Percentiles rank a stretch among this genome's conserved stretches.
Conservation (phyloP, 768 basidiomycete species). For the Pulveroboletus sp. region DNA sequence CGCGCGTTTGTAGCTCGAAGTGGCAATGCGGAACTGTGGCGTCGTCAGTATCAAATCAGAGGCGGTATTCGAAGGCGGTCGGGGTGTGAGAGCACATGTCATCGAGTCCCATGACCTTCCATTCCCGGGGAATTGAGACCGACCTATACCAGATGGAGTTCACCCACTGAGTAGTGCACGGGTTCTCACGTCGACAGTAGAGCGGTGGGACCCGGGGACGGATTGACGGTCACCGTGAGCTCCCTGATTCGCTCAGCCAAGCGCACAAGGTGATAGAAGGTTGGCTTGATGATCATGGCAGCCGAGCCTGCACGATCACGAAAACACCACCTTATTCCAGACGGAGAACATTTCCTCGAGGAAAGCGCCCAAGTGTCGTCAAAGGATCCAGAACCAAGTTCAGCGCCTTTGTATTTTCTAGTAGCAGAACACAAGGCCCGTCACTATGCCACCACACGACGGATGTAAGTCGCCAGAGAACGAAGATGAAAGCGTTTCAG, state of each 20-base stretch:
- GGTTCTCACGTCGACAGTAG: conserved; percentile 6
- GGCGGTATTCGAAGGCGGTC: neutral
- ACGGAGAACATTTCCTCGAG: neutral
- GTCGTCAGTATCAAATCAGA: neutral
- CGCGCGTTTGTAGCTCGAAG: conserved; percentile 21
- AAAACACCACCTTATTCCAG: neutral
- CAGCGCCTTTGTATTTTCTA: neutral
- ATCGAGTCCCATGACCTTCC: conserved; percentile 19
- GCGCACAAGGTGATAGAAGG: neutral
- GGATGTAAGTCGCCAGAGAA: no score
- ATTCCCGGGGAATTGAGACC: neutral
- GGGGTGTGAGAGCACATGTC: conserved; percentile 12
- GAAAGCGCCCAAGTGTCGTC: neutral
- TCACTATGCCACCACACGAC: conserved; percentile 6
- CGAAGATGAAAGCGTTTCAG: no score
- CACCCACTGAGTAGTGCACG: neutral
- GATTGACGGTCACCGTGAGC: neutral
- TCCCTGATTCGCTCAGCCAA: neutral
- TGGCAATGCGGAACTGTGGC: conserved; percentile 10
- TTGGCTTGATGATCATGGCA: neutral
- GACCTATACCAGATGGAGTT: neutral
- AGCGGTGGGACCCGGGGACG: conserved; percentile 12
- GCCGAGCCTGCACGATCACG: neutral
- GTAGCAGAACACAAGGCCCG: conserved; percentile 22
- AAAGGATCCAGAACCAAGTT: conserved; percentile 3